Percentiles rank a stretch among this genome's conserved stretches.
phyloP scores from a whole-genome alignment of 805 yeast species.

The Candida insectalens region DNA sequence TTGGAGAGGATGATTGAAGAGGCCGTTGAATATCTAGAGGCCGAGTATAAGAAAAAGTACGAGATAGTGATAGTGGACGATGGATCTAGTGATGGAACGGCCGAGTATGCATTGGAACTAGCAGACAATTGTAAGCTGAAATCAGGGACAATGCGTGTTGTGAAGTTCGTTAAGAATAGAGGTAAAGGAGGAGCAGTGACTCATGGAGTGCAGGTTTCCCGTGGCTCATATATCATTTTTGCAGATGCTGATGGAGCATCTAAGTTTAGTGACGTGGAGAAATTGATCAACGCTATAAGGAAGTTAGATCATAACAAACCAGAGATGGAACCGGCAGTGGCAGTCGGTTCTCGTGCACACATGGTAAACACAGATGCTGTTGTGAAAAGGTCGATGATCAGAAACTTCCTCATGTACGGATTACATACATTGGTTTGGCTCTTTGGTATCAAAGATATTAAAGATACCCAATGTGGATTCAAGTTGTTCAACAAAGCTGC shows the following conservation, averaged over 20 bases:
- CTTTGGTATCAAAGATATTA: constrained; percentile 79
- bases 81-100: constrained; percentile 79
- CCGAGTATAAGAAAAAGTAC: constrained; percentile 28
- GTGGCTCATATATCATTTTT: constrained; percentile 70
- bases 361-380: constrained; percentile 95
- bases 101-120: constrained; percentile 58
- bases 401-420: constrained; percentile 90
- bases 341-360: constrained; percentile 92
- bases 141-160: constrained; percentile 60
- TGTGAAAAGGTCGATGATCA: constrained; percentile 79
- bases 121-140: constrained; percentile 36
- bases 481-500: constrained; percentile 77
- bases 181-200: constrained; percentile 98
- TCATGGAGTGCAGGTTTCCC: constrained; percentile 71
- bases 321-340: constrained; percentile 41
- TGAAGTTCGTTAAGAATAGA: constrained; percentile 64
- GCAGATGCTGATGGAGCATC: constrained; percentile 99
- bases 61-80: constrained; percentile 89
- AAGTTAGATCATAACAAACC: constrained; percentile 14
- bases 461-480: constrained; percentile 97
- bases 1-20: constrained; percentile 66
- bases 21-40: constrained; percentile 43
- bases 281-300: constrained; percentile 36
- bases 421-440: constrained; percentile 77
- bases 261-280: constrained; percentile 56